Base-by-base conservation (phyloP, 2,329 filamentous ascomycete genomes). In the Ceratocystis cacaofunesta region DNA sequence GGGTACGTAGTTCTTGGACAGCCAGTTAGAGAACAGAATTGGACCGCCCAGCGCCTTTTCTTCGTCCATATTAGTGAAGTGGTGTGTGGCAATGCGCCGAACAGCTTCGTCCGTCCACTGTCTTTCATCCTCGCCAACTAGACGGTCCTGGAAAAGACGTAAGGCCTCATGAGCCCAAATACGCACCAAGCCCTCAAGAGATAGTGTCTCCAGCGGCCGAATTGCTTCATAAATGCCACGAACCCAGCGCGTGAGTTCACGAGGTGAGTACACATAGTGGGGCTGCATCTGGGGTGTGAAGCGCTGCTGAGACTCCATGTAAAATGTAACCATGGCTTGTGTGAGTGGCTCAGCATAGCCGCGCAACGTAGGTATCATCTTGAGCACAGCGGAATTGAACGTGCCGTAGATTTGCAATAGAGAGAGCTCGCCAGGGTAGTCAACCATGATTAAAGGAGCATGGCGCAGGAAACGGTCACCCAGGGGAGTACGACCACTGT, bases 81-180 rank as follows among this genome's bases (percentile, higher is more conserved):
- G 85, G 68, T 96, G 89, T 52, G 94, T 77, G 0, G 94, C 94
- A 71, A 97, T 92, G 60, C 89, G 85, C 64, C 85, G 85, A 50
- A 97, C 89, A 12, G 88, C 85, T 68, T 95, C 89, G 48, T 94
- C 88, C 0, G 94, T 99, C 94, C 94, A 99, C 71, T 88, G 85
- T 65, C 94, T 85, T 76, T 99, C 94, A 0, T 96, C 90, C 72
- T 97, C 94, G 0, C 85, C 88, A 41, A 99, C 94, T 60, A 99
- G 83, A 78, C 94, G 88, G 80, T 99, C 94, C 72, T 96, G 92
- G 83, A 99, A 99, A 55, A 99, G 81, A 61, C 94, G 88, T 61
- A 99, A 78, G 66, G 95, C 94, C 77, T 99, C 94, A 70, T 99
- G 94, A 0, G 95, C 92, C 94, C 94, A 99, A 69, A 99, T 96